Conservation (phyloP, 2,329 filamentous ascomycete genomes). For the Colletotrichum noveboracense region DNA sequence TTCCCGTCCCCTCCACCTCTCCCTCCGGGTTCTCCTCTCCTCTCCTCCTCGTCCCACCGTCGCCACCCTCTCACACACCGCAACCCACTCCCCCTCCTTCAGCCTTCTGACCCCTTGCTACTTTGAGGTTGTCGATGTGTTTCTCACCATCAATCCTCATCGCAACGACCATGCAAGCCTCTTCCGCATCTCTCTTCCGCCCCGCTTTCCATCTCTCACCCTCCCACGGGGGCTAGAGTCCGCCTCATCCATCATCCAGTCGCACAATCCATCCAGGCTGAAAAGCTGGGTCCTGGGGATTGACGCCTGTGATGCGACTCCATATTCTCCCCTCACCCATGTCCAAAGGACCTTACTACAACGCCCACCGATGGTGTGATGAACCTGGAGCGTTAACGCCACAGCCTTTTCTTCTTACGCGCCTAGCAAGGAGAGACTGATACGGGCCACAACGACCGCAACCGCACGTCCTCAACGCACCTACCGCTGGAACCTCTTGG, state of each 20-base stretch:
- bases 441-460: background rate
- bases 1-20: background rate
- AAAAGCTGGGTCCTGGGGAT: background rate
- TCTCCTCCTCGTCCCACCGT: background rate
- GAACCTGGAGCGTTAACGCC: slow-evolving; percentile 5
- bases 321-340: background rate
- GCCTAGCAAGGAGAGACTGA: background rate
- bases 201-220: background rate
- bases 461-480: background rate
- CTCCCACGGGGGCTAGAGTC: background rate
- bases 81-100: background rate
- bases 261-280: background rate
- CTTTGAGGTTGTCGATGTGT: background rate
- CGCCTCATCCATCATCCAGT: slow-evolving; percentile 1
- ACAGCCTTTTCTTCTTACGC: background rate
- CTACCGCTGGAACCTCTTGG: background rate
- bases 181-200: background rate
- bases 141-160: background rate
- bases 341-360: background rate
- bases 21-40: background rate
- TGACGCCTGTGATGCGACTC: background rate
- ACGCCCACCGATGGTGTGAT: slow-evolving; percentile 12
- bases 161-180: slow-evolving; percentile 9
- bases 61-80: background rate
- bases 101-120: background rate